Evolutionary conservation across 345 rosid species (phyloP).

Genomic region (Citrus sp.): DNA sequence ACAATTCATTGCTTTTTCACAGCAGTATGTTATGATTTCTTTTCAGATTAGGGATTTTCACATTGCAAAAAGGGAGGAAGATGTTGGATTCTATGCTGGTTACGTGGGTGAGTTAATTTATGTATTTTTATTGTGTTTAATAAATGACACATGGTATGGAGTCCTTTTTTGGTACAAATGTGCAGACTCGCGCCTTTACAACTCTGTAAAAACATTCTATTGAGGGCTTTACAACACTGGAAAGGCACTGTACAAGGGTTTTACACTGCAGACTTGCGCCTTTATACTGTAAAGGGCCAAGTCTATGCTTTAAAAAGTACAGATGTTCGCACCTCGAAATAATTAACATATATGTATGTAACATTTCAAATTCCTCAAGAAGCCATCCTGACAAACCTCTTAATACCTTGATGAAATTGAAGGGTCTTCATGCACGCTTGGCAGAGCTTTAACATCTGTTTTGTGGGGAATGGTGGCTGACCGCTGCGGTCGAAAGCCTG

Average conservation of each 20-base stretch:
- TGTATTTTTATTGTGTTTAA: neutral
- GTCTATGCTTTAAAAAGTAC: no score
- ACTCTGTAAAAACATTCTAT: fast-evolving
- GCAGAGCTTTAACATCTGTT: slow-evolving; percentile 81
- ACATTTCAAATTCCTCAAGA: neutral
- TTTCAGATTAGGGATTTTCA: slow-evolving; percentile 67
- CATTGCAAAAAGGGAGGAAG: slow-evolving; percentile 73
- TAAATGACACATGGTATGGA: no score
- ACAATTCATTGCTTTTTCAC: neutral
- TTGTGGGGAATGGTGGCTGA: slow-evolving; percentile 84
- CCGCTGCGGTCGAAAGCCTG: slow-evolving; percentile 88
- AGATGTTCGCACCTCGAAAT: fast-evolving
- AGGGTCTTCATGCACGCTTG: slow-evolving; percentile 90
- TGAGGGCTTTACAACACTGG: no score
- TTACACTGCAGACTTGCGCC: fast-evolving
- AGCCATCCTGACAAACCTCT: slow-evolving; percentile 15
- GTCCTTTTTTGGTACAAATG: fast-evolving
- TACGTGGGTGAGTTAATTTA: slow-evolving; percentile 56
- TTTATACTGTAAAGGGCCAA: no score
- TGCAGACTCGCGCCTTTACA: no score
- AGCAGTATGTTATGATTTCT: neutral
- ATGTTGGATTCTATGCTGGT: slow-evolving; percentile 85
- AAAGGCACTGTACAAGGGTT: fast-evolving
- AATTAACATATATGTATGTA: no score
- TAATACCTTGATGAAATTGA: slow-evolving; percentile 5